Evolutionary conservation across 2,329 filamentous ascomycete species (phyloP).

Genomic region (Aciculosporium take): DNA sequence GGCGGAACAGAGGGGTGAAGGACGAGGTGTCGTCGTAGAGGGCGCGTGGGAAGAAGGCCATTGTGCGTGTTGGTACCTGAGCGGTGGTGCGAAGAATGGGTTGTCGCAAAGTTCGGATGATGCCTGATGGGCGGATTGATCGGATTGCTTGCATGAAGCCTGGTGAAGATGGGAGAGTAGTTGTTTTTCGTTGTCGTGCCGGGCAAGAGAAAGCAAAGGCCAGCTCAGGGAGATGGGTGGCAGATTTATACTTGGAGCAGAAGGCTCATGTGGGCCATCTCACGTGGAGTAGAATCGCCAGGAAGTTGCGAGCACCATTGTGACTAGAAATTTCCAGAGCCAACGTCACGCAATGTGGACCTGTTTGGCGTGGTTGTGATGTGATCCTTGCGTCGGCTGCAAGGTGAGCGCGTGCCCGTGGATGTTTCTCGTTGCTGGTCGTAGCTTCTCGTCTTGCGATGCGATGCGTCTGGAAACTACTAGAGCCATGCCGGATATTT

Average conservation of each 20-base stretch:
- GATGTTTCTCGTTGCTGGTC: neutral
- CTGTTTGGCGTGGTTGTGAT: constrained; percentile 1
- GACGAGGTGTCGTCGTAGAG: constrained; percentile 33
- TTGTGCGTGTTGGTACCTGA: constrained; percentile 25
- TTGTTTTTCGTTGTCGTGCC: neutral
- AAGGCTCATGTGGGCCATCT: neutral
- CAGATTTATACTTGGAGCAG: constrained; percentile 2
- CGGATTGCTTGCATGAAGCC: constrained; percentile 13
- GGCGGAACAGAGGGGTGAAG: constrained; percentile 41
- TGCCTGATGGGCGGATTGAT: constrained; percentile 12
- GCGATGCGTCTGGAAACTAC: constrained; percentile 1
- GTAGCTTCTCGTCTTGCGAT: neutral
- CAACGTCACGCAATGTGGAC: neutral
- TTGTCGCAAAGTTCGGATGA: constrained; percentile 11
- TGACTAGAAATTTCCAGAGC: constrained; percentile 1
- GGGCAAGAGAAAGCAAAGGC: neutral
- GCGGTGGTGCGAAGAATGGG: constrained; percentile 8
- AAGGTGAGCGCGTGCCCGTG: neutral
- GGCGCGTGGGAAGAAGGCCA: constrained; percentile 46
- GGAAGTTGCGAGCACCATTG: neutral
- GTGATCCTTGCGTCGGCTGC: neutral
- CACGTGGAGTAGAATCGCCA: neutral
- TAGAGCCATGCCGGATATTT: neutral
- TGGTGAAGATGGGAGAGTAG: neutral
- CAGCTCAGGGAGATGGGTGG: neutral